phyloP scores from a whole-genome alignment of 2,329 filamentous ascomycete genomes.

The Alternaria incomplexa region DNA sequence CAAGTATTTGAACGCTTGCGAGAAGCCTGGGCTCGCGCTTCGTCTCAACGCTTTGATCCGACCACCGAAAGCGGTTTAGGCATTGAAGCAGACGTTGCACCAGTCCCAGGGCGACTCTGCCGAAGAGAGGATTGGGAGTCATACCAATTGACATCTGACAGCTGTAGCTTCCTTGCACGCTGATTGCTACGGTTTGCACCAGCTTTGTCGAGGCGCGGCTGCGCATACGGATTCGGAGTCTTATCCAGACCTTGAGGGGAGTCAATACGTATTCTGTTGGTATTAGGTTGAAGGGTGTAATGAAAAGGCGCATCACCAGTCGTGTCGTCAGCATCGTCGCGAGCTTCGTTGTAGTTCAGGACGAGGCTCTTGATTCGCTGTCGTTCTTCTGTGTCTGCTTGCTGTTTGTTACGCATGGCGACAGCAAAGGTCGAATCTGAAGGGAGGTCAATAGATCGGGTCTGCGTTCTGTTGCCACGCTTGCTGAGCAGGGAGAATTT shows the following conservation, averaged over 20 bases:
- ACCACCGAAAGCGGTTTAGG: conserved; percentile 4
- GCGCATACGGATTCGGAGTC: conserved; percentile 51
- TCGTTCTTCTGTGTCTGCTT: conserved; percentile 94
- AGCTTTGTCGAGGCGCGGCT: conserved; percentile 61
- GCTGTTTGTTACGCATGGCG: conserved; percentile 94
- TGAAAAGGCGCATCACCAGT: conserved; percentile 66
- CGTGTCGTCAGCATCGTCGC: conserved; percentile 72
- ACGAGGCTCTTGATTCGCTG: conserved; percentile 98
- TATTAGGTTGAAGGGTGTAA: conserved; percentile 53
- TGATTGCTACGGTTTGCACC: conserved; percentile 74
- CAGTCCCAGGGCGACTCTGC: conserved; percentile 16
- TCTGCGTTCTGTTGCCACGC: conserved; percentile 94
- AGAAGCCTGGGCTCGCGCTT: conserved; percentile 9
- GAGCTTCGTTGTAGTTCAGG: conserved; percentile 86
- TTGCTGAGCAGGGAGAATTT: conserved; percentile 96
- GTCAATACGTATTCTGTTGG: conserved; percentile 56
- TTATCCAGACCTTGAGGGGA: conserved; percentile 49
- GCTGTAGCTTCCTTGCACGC: conserved; percentile 85
- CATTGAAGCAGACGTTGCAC: conserved; percentile 5
- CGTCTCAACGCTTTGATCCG: conserved; percentile 18
- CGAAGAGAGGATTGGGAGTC: conserved; percentile 35
- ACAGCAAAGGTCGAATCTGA: conserved; percentile 93
- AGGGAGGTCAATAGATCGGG: conserved; percentile 85
- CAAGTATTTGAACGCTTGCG: conserved; percentile 1
- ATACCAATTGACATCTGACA: conserved; percentile 99